Evolutionary conservation across 1,284 basidiomycete genomes (phyloP).

Genomic region (Vanrija sp.): DNA sequence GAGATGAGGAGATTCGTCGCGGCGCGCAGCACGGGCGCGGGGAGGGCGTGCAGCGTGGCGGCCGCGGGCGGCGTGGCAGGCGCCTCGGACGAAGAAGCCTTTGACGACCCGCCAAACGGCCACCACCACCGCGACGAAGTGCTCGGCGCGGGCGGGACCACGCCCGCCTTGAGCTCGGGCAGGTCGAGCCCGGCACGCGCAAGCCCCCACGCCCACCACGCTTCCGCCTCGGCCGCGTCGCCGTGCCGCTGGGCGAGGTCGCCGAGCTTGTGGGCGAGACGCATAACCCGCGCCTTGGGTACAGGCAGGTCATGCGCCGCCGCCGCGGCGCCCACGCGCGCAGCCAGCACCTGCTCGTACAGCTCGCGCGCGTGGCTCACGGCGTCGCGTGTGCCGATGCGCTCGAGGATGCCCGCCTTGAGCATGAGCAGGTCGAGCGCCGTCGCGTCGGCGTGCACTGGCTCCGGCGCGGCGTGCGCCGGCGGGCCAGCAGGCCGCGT

Average conservation of each 20-base stretch:
- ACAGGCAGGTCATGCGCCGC: not conserved
- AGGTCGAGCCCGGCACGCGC: constrained; percentile 20
- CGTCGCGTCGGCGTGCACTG: constrained; percentile 44
- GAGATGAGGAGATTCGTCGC: constrained; percentile 64
- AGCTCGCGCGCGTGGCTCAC: constrained; percentile 60
- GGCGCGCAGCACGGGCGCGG: constrained; percentile 60
- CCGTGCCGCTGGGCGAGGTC: constrained; percentile 37
- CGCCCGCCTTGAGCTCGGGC: not conserved
- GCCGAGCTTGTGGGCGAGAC: constrained; percentile 45
- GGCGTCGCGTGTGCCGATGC: constrained; percentile 59
- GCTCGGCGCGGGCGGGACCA: not conserved
- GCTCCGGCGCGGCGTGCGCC: not conserved
- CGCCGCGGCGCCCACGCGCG: not conserved
- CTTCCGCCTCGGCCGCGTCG: constrained; percentile 24
- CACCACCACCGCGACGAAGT: constrained; percentile 1
- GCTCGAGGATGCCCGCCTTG: constrained; percentile 64
- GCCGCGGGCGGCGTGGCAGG: constrained; percentile 1
- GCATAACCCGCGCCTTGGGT: constrained; percentile 25
- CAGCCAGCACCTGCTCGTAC: constrained; percentile 57
- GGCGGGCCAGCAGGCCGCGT: constrained; percentile 19
- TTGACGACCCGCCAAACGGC: not conserved
- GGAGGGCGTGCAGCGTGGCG: constrained; percentile 9
- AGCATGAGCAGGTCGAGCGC: constrained; percentile 60
- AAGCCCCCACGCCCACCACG: constrained; percentile 47
- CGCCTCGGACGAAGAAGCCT: not conserved